These are phyloP conservation scores for Seiridium cupressi DNA, from an alignment of 2,329 filamentous ascomycete species.

Conservation along the genomic window DNA sequence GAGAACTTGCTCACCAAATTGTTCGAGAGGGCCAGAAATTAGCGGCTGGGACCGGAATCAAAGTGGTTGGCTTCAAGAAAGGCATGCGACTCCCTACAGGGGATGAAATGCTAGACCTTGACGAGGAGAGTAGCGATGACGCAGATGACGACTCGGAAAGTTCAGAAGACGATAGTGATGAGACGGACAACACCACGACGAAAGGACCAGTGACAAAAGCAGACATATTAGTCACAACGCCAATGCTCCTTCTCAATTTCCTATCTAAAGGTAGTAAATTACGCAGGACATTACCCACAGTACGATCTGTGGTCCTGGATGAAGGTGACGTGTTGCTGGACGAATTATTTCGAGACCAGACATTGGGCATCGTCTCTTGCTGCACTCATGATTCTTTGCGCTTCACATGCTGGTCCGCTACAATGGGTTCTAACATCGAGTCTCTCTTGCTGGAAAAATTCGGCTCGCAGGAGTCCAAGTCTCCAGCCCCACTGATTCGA, in stretches of 20 bases:
- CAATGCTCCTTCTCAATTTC: constrained; percentile 74
- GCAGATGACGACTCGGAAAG: constrained; percentile 6
- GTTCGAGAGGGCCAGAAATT: constrained; percentile 85
- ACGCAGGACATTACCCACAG: constrained; percentile 58
- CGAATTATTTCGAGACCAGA: constrained; percentile 86
- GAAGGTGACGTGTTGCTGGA: constrained; percentile 95
- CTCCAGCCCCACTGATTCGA: constrained; percentile 62
- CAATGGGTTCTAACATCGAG: constrained; percentile 93
- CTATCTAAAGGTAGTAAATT: constrained; percentile 48
- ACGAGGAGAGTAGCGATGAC: constrained; percentile 13
- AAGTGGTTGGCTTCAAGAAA: constrained; percentile 80
- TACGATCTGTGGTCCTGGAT: constrained; percentile 78
- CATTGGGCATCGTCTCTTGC: constrained; percentile 77
- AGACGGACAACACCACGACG: constrained; percentile 26
- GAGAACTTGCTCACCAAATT: constrained; percentile 77
- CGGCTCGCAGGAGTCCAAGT: constrained; percentile 46
- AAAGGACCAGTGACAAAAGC: constrained; percentile 58
- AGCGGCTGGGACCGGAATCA: constrained; percentile 71
- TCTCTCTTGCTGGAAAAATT: constrained; percentile 30
- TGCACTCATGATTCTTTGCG: constrained; percentile 70
- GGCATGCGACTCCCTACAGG: constrained; percentile 67
- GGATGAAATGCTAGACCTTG: constrained; percentile 31
- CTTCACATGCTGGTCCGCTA: constrained; percentile 90
- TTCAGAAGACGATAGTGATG: constrained; percentile 19
- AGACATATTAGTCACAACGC: constrained; percentile 79